Evolutionary conservation across 2,329 filamentous ascomycete species (phyloP).

Genomic region (Phaeosphaeria sp.): DNA sequence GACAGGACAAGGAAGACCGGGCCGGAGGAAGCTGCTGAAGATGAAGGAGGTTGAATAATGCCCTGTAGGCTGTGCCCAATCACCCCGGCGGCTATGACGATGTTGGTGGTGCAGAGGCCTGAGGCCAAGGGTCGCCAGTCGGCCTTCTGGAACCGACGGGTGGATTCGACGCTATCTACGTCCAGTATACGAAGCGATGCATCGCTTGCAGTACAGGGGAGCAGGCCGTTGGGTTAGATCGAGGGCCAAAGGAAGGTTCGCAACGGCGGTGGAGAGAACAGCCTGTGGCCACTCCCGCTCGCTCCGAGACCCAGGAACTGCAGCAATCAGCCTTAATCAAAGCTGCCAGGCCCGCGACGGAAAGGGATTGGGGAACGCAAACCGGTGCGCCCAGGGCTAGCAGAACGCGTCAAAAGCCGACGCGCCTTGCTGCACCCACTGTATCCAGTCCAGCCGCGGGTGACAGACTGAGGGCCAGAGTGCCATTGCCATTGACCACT

Average conservation of each 20-base stretch:
- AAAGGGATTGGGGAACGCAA: slow-evolving; percentile 18
- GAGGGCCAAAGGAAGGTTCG: slow-evolving; percentile 11
- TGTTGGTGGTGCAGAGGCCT: slow-evolving; percentile 2
- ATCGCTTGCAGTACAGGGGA: neutral
- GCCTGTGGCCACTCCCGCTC: slow-evolving; percentile 8
- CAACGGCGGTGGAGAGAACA: slow-evolving; percentile 11
- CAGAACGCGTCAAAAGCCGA: slow-evolving; percentile 17
- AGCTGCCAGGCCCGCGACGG: slow-evolving; percentile 12
- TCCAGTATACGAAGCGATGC: neutral
- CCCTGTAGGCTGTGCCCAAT: slow-evolving; percentile 17
- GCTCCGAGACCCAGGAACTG: slow-evolving; percentile 21
- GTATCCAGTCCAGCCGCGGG: slow-evolving; percentile 11
- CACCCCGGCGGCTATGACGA: slow-evolving; percentile 7
- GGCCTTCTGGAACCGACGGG: slow-evolving; percentile 1
- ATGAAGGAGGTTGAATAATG: slow-evolving; percentile 9
- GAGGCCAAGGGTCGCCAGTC: neutral
- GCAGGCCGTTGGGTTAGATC: slow-evolving; percentile 4
- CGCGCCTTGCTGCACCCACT: slow-evolving; percentile 21
- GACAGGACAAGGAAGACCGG: slow-evolving; percentile 17
- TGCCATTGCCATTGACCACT: too few relatives aligned
- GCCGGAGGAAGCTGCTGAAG: slow-evolving; percentile 16
- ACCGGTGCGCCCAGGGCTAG: slow-evolving; percentile 12
- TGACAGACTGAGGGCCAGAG: slow-evolving; percentile 6
- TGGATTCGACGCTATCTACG: neutral
- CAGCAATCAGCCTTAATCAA: slow-evolving; percentile 26